Evolutionary conservation across 441 rosid species (phyloP).

Genomic region (Syzygium syzygioides): DNA sequence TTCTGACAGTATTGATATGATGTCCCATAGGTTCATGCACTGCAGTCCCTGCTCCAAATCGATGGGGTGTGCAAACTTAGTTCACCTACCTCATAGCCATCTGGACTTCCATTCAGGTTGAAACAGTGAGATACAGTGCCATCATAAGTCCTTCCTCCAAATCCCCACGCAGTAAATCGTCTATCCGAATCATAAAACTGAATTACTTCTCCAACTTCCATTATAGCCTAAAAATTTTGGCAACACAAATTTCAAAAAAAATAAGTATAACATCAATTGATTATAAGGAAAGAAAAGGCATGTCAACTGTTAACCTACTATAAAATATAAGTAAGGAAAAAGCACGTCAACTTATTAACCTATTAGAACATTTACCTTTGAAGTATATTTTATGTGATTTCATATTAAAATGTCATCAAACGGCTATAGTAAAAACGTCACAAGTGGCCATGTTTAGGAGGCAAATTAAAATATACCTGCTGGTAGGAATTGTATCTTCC

Average conservation of each 20-base stretch:
- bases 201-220: slow-evolving; percentile 81
- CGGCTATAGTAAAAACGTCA: neutral
- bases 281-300: neutral
- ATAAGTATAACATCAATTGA: neutral
- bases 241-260: neutral
- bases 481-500: slow-evolving; percentile 79
- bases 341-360: neutral
- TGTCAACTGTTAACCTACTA: neutral
- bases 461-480: slow-evolving; percentile 23
- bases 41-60: neutral
- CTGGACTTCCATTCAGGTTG: slow-evolving; percentile 58
- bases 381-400: neutral
- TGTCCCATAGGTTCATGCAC: neutral
- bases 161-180: slow-evolving; percentile 83
- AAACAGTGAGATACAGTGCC: slow-evolving; percentile 73
- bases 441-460: neutral
- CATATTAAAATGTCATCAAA: neutral
- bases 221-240: slow-evolving; percentile 48
- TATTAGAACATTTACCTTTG: neutral
- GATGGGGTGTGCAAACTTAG: neutral
- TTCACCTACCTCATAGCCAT: slow-evolving; percentile 44
- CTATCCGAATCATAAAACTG: slow-evolving; percentile 80
- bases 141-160: slow-evolving; percentile 60
- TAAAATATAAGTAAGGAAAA: neutral
- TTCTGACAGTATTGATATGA: neutral